Evolutionary conservation across 495 filamentous ascomycete genomes (phyloP), one percentile per base, ranked within the genome.

Genomic region (Cercophora samala): DNA sequence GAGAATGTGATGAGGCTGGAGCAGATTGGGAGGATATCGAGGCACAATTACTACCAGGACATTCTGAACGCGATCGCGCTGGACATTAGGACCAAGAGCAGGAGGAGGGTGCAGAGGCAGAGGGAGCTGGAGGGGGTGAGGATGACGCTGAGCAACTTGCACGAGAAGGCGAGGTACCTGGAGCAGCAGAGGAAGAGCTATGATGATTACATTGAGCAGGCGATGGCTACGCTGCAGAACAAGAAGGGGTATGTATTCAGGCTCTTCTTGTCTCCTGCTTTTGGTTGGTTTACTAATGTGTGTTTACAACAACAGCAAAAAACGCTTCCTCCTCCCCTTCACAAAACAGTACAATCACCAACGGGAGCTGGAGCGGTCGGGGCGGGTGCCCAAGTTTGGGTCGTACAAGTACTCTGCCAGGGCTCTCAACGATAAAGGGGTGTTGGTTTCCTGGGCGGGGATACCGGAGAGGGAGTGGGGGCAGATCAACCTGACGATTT

Each of bases 311-410:
- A 84, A 73, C 69, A 84, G 86, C 65, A 96, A 97, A 79, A 96
- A 95, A 73, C 85, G 91, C 60, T 96, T 97, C 84, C 86, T 97
- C 63, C 86, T 99, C 77, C 95, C 95, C 23, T 99, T 99, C 77
- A 97, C 96, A 37, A 96, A 97, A 70, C 95, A 99, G 75, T 99
- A 96, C 86, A 94, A 96, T 78, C 95, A 99, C 79, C 93, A 97
- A 80, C 87, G 91, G 64, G 95, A 99, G 77, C 89, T 99, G 15
- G 90, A 96, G 73, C 89, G 91, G 64, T 87, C 89, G 4, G 95
- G 95, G 52, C 91, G 94, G 60, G 90, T 96, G 56, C 96, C 96
- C 74, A 97, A 96, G 74, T 98, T 98, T 74, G 95, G 95, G 58
- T 94, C 90, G 11, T 99, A 90, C 87, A 98, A 98, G 79, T 98